Conservation (phyloP, 1,139 yeast genomes). For the Kodamaea sp. region DNA sequence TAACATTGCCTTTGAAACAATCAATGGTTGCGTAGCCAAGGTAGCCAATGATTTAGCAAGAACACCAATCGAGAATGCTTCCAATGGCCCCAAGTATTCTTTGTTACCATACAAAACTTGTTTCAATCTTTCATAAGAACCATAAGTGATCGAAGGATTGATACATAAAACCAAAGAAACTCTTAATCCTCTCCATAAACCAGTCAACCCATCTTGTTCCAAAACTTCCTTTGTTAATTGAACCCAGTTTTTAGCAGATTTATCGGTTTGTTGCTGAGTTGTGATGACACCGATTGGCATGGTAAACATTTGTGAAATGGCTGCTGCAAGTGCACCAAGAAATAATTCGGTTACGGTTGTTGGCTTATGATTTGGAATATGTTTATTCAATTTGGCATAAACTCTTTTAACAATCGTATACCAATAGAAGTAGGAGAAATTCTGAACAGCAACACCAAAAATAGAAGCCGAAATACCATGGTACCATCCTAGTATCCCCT, state of each 20-base stretch:
- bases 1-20: slow-evolving; percentile 78
- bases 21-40: slow-evolving; percentile 76
- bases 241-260: slow-evolving; percentile 38
- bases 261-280: slow-evolving; percentile 75
- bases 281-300: slow-evolving; percentile 81
- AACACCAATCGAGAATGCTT: slow-evolving; percentile 73
- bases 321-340: slow-evolving; percentile 85
- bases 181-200: slow-evolving; percentile 82
- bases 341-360: slow-evolving; percentile 67
- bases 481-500: slow-evolving; percentile 73
- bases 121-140: slow-evolving; percentile 71
- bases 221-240: slow-evolving; percentile 54
- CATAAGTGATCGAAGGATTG: slow-evolving; percentile 87
- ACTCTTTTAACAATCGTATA: slow-evolving; percentile 67
- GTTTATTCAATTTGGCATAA: slow-evolving; percentile 45
- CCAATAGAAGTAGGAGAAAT: slow-evolving; percentile 86
- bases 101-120: slow-evolving; percentile 47
- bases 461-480: slow-evolving; percentile 70
- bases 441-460: slow-evolving; percentile 73
- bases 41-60: slow-evolving; percentile 81
- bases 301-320: slow-evolving; percentile 77
- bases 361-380: slow-evolving; percentile 37
- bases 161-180: slow-evolving; percentile 76
- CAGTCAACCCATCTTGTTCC: slow-evolving; percentile 64
- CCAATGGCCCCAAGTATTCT: slow-evolving; percentile 54